phyloP scores from a whole-genome alignment of 768 basidiomycete species.

The Mycena amicta region DNA sequence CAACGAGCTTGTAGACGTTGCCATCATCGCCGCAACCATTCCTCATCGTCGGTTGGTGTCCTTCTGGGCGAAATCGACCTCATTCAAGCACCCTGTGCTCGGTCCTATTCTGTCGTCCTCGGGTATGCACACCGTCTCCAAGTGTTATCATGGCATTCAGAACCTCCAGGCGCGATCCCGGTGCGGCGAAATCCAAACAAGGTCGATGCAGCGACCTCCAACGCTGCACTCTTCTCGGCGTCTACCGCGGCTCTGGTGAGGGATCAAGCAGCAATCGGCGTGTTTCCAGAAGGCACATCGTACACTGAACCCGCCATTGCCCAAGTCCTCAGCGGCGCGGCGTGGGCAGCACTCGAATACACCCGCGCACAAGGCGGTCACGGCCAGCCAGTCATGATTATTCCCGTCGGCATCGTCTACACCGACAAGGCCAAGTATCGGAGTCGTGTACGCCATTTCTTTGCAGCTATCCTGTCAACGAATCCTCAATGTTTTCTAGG shows the following conservation, averaged over 20 bases:
- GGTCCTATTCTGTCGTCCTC: conserved; percentile 58
- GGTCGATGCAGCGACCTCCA: conserved; percentile 18
- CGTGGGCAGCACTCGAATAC: conserved; percentile 76
- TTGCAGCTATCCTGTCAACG: not conserved
- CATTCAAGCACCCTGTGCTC: conserved; percentile 62
- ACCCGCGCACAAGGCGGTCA: conserved; percentile 35
- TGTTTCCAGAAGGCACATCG: conserved; percentile 69
- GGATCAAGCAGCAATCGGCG: conserved; percentile 47
- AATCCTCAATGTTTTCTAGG: conserved; percentile 4
- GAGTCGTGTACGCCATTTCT: conserved; percentile 42
- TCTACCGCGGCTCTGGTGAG: conserved; percentile 14
- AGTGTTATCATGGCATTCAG: not conserved
- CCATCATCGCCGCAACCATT: conserved; percentile 54
- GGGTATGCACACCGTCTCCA: conserved; percentile 24
- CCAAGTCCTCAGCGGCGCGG: conserved; percentile 61
- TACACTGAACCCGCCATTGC: conserved; percentile 50
- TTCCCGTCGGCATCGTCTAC: conserved; percentile 73
- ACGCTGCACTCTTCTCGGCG: conserved; percentile 18
- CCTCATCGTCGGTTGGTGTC: conserved; percentile 60
- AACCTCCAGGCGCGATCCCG: conserved; percentile 58
- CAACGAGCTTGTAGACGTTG: conserved; percentile 71
- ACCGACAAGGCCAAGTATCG: conserved; percentile 68
- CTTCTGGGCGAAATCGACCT: conserved; percentile 71
- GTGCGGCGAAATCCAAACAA: conserved; percentile 64
- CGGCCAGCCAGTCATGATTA: conserved; percentile 42